These are phyloP conservation scores for Mortierella sp. DNA, from an alignment of 371 early-diverging fungal genomes.

Conservation along the genomic window DNA sequence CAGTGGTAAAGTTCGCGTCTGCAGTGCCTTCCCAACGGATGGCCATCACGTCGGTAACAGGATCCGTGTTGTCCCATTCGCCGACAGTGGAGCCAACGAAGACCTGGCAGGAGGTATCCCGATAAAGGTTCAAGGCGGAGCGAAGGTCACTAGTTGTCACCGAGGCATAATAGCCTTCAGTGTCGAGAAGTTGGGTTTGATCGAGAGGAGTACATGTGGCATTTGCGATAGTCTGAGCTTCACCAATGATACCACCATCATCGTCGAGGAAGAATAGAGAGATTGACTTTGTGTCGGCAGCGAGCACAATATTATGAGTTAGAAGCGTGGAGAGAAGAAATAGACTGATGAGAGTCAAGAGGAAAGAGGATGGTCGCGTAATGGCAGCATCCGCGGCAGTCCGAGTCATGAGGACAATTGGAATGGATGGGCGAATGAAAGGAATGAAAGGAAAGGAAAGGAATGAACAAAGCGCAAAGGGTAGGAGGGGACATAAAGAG, in stretches of 20 bases:
- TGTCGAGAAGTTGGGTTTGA: not conserved
- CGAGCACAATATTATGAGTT: not conserved
- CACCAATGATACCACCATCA: not conserved
- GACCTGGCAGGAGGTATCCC: not conserved
- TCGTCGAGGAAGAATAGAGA: conserved; percentile 19
- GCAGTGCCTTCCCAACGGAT: conserved; percentile 47
- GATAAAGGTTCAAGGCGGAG: conserved; percentile 42
- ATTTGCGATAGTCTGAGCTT: not conserved
- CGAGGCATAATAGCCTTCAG: conserved; percentile 8
- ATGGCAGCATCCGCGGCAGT: no score
- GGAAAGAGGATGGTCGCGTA: no score
- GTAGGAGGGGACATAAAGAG: no score
- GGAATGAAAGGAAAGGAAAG: no score
- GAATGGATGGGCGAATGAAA: no score
- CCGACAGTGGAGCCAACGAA: conserved; percentile 23
- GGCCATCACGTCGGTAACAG: not conserved
- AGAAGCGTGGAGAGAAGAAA: no score
- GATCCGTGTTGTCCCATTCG: not conserved
- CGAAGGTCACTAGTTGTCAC: conserved; percentile 4
- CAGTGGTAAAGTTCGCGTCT: conserved; percentile 2
- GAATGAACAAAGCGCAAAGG: no score
- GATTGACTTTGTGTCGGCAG: not conserved
- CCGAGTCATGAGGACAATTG: no score
- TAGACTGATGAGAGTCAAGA: no score
- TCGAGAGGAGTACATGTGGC: conserved; percentile 9